Conservation (phyloP, 768 basidiomycete genomes). For the Lactifluus rugatus region DNA sequence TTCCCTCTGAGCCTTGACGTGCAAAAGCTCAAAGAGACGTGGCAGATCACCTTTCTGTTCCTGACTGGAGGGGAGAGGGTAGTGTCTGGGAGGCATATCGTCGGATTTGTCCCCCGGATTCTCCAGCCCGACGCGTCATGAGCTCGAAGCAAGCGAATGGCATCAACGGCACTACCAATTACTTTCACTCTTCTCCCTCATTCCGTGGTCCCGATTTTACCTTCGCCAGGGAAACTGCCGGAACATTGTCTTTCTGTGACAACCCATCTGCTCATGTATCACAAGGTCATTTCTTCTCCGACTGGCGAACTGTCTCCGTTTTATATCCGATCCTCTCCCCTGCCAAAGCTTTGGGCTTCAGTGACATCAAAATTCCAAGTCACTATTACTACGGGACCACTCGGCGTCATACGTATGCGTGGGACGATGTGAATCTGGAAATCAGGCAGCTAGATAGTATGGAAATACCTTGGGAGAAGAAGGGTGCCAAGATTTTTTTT, state of each 20-base stretch:
- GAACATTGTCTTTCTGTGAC: constrained; percentile 66
- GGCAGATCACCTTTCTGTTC: constrained; percentile 42
- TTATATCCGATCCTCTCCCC: constrained; percentile 95
- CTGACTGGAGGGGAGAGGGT: constrained; percentile 81
- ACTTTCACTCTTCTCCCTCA: constrained; percentile 24
- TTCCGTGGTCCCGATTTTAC: constrained; percentile 45
- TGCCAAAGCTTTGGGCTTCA: constrained; percentile 73
- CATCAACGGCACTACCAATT: constrained; percentile 23
- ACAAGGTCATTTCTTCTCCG: constrained; percentile 96
- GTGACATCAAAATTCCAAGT: constrained; percentile 89
- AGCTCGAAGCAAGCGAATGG: constrained; percentile 56
- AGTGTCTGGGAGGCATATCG: constrained; percentile 93
- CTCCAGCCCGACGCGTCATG: constrained; percentile 75
- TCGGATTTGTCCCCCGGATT: constrained; percentile 74
- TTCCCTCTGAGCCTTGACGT: background rate
- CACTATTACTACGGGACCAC: constrained; percentile 92
- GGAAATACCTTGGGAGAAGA: constrained; percentile 84
- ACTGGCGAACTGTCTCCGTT: constrained; percentile 82
- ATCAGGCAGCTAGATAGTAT: constrained; percentile 72
- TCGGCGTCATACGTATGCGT: constrained; percentile 78
- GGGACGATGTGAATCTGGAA: constrained; percentile 68
- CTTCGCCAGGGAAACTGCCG: constrained; percentile 55
- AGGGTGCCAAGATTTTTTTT: constrained; percentile 87
- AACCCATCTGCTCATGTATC: constrained; percentile 75
- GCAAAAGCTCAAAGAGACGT: constrained; percentile 35